phyloP scores from a whole-genome alignment of 352 stramenopile species.

The Pythium rhizo-oryzae region DNA sequence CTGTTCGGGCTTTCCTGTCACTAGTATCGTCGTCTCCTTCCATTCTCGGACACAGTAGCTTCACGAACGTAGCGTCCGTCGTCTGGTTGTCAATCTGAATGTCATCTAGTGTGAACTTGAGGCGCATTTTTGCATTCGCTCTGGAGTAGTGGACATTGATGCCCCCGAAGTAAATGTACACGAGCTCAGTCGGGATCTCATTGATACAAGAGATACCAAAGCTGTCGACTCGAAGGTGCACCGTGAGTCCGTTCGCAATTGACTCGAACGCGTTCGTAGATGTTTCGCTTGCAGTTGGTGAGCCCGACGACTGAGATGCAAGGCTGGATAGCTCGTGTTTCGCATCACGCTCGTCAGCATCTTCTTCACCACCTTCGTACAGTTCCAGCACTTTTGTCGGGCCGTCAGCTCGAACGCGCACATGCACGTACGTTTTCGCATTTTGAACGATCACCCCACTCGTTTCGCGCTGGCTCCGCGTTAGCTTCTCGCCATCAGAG shows the following conservation, averaged over 20 bases:
- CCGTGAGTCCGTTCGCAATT: constrained; percentile 61
- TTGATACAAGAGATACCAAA: constrained; percentile 90
- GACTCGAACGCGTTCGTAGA: constrained; percentile 75
- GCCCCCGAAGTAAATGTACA: constrained; percentile 86
- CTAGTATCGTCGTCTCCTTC: constrained; percentile 46
- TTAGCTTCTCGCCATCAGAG: constrained; percentile 13
- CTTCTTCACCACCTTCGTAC: constrained; percentile 87
- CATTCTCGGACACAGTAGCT: constrained; percentile 77
- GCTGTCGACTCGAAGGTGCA: constrained; percentile 75
- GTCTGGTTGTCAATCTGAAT: constrained; percentile 90
- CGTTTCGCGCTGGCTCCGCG: constrained; percentile 37
- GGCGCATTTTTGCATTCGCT: constrained; percentile 81
- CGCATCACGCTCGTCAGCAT: constrained; percentile 82
- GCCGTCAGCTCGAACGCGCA: constrained; percentile 85
- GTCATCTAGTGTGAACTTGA: constrained; percentile 86
- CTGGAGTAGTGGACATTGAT: constrained; percentile 80
- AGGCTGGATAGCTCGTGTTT: constrained; percentile 78
- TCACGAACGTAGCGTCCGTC: constrained; percentile 82
- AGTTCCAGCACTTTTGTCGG: constrained; percentile 92
- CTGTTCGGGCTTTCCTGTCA: constrained; percentile 30
- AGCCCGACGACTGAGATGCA: constrained; percentile 62
- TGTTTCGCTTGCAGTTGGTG: constrained; percentile 70
- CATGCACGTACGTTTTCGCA: constrained; percentile 86
- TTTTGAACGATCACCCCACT: constrained; percentile 57
- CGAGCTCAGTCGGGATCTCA: constrained; percentile 80